Evolutionary conservation across 345 rosid genomes (phyloP).

Genomic region (Eucalyptus regnans): DNA sequence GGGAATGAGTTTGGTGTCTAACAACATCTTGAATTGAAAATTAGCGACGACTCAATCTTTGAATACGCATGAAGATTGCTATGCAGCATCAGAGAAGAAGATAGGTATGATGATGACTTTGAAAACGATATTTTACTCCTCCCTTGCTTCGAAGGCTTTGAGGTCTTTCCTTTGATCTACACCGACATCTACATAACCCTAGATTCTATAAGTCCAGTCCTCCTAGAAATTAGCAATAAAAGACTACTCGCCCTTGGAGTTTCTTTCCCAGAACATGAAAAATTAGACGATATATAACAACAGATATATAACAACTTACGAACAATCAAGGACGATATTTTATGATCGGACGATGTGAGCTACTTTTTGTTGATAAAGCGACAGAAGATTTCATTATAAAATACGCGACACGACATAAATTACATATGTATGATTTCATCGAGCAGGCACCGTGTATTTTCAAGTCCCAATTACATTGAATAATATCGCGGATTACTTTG

Average conservation of each 20-base stretch:
- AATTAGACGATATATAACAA: background rate
- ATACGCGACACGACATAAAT: fast-evolving
- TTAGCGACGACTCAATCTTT: background rate
- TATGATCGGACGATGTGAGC: background rate
- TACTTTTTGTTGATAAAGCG: background rate
- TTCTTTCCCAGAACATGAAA: background rate
- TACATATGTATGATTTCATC: no score
- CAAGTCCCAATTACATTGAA: no score
- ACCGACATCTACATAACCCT: background rate
- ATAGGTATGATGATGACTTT: background rate
- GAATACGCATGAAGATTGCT: background rate
- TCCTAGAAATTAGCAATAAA: background rate
- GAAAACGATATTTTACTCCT: background rate
- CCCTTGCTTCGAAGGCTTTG: background rate
- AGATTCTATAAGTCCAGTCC: background rate
- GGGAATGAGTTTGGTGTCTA: background rate
- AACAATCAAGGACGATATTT: background rate
- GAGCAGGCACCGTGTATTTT: background rate
- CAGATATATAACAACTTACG: background rate
- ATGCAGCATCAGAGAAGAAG: background rate
- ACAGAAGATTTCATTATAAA: background rate
- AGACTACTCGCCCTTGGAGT: background rate
- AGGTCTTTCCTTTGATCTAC: background rate
- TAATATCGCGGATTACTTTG: background rate
- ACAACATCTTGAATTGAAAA: background rate